Evolutionary conservation across 148 eudicot genomes (phyloP), one percentile per base, ranked within the genome.

Genomic region (Chenopodium album): DNA sequence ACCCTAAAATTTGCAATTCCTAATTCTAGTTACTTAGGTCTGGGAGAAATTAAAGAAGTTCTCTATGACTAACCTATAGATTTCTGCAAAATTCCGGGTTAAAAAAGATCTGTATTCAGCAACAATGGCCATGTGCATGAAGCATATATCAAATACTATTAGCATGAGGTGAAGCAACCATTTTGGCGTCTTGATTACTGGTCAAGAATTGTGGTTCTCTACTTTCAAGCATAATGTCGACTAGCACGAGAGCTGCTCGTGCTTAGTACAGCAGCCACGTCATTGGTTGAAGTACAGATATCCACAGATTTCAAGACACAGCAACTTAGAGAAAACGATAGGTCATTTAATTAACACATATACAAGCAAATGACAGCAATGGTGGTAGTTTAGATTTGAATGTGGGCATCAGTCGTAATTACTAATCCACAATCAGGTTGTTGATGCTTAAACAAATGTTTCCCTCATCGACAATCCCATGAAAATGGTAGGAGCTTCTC

Each of bases 401-500:
- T 56, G 59, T 81, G 44, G 79, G 67, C 79, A 14, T 32, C 77
- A 41, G 26, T 80, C 52, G 69, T 80, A 74, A 65, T 64, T 64
- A 75, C 48, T 46, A 75, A 17, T 65, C 63, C 83, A 81, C 79
- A 81, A 75, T 76, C 79, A 79, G 67, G 80, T 69, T 67, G 41
- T 72, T 71, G 50, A 71, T 23, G 77, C 52, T 23, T 82, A 77
- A 78, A 82, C 23, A 71, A 82, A 72, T 47, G 77, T 29, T 82
- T 77, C 59, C 32, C 28, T 83, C 85, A 75, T 78, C 84, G 81
- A 85, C 87, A 85, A 85, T 82, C 84, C 87, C 84, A 82, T 83
- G 85, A 83, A 87, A 85, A 87, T 85, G 84, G 82, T 77, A 85
- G 84, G 83, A 79, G 87, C 78, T 77, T 86, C 82, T 79, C 79